A percentile compares a stretch with the other conserved stretches of the same genome.
Evolutionary conservation across 2,329 filamentous ascomycete genomes (phyloP).

Genomic region (Talaromyces marneffei): DNA sequence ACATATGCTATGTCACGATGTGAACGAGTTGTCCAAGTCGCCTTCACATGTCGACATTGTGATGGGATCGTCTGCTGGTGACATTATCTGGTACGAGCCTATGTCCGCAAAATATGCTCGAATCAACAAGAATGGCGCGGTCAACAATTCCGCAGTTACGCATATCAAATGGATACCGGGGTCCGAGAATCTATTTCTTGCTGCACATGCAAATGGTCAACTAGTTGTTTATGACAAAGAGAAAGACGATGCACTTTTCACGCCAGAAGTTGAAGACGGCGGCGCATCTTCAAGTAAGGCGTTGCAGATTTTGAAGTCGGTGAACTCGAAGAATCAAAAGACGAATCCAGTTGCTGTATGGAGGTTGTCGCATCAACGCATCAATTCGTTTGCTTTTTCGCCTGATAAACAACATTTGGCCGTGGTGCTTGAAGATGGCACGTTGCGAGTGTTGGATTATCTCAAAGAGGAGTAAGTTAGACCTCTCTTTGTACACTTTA

Average conservation of each 20-base stretch:
- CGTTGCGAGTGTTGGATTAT: conserved; percentile 84
- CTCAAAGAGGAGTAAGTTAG: conserved; percentile 68
- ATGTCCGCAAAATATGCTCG: conserved; percentile 93
- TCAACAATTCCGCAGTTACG: conserved; percentile 78
- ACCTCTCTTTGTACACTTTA: not conserved
- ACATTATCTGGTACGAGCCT: conserved; percentile 98
- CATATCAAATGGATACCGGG: conserved; percentile 91
- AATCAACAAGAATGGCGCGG: conserved; percentile 92
- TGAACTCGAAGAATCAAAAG: conserved; percentile 90
- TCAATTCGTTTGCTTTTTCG: conserved; percentile 88
- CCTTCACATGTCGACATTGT: conserved; percentile 78
- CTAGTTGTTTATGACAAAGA: conserved; percentile 96
- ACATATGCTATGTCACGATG: conserved; percentile 89
- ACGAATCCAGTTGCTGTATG: conserved; percentile 86
- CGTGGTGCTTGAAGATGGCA: conserved; percentile 85
- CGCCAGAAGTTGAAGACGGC: conserved; percentile 53
- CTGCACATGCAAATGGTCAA: conserved; percentile 84
- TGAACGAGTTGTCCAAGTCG: conserved; percentile 77
- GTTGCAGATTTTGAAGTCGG: conserved; percentile 79
- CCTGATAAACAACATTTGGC: conserved; percentile 83
- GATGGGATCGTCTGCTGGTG: conserved; percentile 92
- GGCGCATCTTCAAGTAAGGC: conserved; percentile 21
- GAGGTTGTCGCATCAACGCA: conserved; percentile 85
- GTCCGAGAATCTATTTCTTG: conserved; percentile 87
- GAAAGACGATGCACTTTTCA: conserved; percentile 79